A percentile compares a stretch with the other conserved stretches of the same genome.
phyloP scores from a whole-genome alignment of 257 asterid species.

The Nicotiana tabacum region DNA sequence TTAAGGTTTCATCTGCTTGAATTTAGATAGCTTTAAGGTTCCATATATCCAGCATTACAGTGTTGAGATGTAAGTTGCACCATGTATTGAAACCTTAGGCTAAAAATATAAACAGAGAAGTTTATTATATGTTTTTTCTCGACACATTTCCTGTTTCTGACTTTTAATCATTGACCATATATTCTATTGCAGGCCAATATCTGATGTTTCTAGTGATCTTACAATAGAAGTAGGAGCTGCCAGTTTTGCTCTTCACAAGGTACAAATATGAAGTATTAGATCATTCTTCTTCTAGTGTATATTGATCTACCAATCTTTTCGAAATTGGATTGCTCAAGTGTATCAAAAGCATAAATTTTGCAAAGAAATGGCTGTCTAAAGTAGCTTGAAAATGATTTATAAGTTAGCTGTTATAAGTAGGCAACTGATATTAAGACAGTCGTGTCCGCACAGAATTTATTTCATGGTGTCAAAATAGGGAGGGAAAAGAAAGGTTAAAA shows the following conservation, averaged over 20 bases:
- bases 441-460: not conserved
- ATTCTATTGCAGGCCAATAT: slow-evolving; percentile 73
- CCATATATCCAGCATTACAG: not conserved
- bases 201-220: slow-evolving; percentile 95
- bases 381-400: not conserved
- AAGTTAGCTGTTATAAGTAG: not conserved
- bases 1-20: not conserved
- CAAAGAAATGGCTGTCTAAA: not conserved
- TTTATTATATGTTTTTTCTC: not conserved
- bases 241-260: slow-evolving; percentile 85
- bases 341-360: not conserved
- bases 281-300: not conserved
- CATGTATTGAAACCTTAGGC: not conserved
- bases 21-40: not conserved
- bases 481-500: not conserved
- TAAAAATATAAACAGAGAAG: not conserved
- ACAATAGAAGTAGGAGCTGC: slow-evolving; percentile 75
- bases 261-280: slow-evolving; percentile 22
- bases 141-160: not conserved
- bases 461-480: not conserved
- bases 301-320: not conserved
- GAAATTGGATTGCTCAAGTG: not conserved
- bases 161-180: not conserved
- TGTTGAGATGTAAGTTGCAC: slow-evolving; percentile 2
- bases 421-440: not conserved